phyloP scores from a whole-genome alignment of 305 asterid genomes.

The Fraxinus ornus region DNA sequence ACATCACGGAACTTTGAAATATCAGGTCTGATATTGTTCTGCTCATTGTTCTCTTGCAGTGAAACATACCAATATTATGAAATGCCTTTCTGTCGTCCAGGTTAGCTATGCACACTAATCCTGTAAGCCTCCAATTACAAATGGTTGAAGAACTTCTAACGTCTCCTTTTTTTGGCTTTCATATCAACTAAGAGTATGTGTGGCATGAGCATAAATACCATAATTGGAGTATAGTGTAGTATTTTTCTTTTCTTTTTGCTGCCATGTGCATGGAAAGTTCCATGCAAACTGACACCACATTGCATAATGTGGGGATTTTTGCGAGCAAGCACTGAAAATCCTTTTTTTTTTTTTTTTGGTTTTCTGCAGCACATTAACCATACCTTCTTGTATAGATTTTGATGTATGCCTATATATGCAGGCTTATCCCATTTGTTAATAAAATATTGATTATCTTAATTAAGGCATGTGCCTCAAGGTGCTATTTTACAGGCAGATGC shows the following conservation, averaged over 20 bases:
- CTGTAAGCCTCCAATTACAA: slow-evolving; percentile 4
- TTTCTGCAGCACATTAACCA: neutral
- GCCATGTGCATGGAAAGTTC: neutral
- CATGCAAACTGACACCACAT: neutral
- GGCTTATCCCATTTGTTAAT: neutral
- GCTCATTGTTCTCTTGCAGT: slow-evolving; percentile 62
- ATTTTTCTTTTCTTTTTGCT: neutral
- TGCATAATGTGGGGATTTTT: neutral
- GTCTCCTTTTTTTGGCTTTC: slow-evolving; percentile 10
- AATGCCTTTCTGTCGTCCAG: slow-evolving; percentile 89
- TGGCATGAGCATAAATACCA: neutral
- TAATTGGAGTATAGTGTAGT: neutral
- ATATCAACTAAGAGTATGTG: neutral
- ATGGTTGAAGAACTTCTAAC: slow-evolving; percentile 16
- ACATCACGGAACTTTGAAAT: slow-evolving; percentile 2
- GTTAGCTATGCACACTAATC: slow-evolving; percentile 44
- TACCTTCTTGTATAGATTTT: neutral
- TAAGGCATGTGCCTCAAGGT: neutral
- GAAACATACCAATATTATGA: slow-evolving; percentile 85
- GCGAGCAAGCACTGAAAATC: neutral
- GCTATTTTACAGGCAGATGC: neutral
- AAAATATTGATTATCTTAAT: neutral
- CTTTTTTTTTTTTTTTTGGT: neutral
- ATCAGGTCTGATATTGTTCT: slow-evolving; percentile 32
- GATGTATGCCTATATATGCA: neutral